These are phyloP conservation scores for Cucumis melo DNA, from an alignment of 306 rosid species.

Conservation along the genomic window DNA sequence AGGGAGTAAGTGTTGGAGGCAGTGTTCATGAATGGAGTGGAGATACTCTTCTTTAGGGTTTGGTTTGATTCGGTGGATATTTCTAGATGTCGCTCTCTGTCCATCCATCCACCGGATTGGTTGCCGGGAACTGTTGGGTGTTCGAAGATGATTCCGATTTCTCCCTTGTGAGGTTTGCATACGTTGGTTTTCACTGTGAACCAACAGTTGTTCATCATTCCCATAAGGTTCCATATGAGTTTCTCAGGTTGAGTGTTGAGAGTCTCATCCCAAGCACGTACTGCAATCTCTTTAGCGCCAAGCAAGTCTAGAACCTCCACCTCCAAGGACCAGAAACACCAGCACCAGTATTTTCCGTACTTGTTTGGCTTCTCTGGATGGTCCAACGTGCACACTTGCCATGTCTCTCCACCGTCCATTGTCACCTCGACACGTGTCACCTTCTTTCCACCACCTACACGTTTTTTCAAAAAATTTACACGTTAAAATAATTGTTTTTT, in stretches of 20 bases:
- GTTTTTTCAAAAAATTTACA: not conserved
- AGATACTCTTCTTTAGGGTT: no score
- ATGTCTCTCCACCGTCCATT: not conserved
- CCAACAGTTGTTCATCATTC: slow-evolving; percentile 97
- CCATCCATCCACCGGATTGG: slow-evolving; percentile 86
- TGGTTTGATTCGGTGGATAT: no score
- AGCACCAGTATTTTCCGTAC: not conserved
- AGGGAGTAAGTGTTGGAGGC: slow-evolving; percentile 26
- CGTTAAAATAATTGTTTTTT: no score
- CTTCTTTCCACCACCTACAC: not conserved
- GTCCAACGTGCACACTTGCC: not conserved
- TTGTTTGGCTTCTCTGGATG: not conserved
- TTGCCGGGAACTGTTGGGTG: slow-evolving; percentile 79
- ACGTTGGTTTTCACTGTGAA: slow-evolving; percentile 48
- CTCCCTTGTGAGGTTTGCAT: slow-evolving; percentile 49
- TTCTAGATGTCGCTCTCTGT: no score
- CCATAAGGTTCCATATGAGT: slow-evolving; percentile 5
- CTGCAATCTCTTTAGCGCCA: not conserved
- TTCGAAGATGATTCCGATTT: slow-evolving; percentile 55
- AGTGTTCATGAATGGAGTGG: slow-evolving; percentile 20
- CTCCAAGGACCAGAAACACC: not conserved
- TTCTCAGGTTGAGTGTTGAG: not conserved
- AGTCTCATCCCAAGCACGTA: not conserved
- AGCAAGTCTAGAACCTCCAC: not conserved
- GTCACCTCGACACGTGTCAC: not conserved